phyloP scores from a whole-genome alignment of 2,329 filamentous ascomycete genomes.

The Chaetothyriales sp. region DNA sequence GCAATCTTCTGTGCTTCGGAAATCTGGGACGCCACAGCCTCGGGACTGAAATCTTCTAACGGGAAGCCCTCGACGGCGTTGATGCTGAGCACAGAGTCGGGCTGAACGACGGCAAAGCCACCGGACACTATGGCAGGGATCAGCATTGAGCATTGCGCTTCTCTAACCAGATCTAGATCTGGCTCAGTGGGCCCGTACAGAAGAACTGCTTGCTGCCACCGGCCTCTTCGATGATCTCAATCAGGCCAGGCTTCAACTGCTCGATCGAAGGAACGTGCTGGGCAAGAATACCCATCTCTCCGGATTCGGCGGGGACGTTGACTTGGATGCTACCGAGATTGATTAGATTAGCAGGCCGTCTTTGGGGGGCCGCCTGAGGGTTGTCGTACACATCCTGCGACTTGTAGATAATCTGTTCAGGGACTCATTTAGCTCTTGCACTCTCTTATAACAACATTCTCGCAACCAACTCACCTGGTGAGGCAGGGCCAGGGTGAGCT shows the following conservation, averaged over 20 bases:
- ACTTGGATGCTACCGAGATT: slow-evolving; percentile 62
- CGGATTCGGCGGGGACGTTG: slow-evolving; percentile 95
- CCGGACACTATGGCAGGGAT: slow-evolving; percentile 57
- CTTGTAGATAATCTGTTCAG: slow-evolving; percentile 52
- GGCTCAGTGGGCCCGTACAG: slow-evolving; percentile 48
- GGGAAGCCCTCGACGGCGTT: slow-evolving; percentile 94
- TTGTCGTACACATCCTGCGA: slow-evolving; percentile 54
- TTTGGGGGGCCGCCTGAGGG: not conserved
- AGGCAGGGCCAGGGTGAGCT: slow-evolving; percentile 93
- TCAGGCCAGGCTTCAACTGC: slow-evolving; percentile 91
- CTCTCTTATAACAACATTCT: not conserved
- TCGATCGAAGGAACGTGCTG: slow-evolving; percentile 98
- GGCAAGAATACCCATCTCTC: slow-evolving; percentile 98
- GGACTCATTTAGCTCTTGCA: not conserved
- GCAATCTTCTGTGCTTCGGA: slow-evolving; percentile 92
- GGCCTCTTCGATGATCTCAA: slow-evolving; percentile 90
- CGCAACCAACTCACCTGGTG: slow-evolving; percentile 66
- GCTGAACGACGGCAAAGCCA: slow-evolving; percentile 93
- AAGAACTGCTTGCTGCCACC: slow-evolving; percentile 91
- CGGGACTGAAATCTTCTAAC: slow-evolving; percentile 88
- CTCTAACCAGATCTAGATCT: not conserved
- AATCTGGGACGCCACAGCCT: slow-evolving; percentile 81
- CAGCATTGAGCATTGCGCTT: slow-evolving; percentile 7
- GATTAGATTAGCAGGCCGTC: slow-evolving; percentile 5
- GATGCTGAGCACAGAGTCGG: slow-evolving; percentile 88